Evolutionary conservation across 2,329 filamentous ascomycete species (phyloP), one percentile per base, ranked within the genome.

Genomic region (Xylaria polymorpha): DNA sequence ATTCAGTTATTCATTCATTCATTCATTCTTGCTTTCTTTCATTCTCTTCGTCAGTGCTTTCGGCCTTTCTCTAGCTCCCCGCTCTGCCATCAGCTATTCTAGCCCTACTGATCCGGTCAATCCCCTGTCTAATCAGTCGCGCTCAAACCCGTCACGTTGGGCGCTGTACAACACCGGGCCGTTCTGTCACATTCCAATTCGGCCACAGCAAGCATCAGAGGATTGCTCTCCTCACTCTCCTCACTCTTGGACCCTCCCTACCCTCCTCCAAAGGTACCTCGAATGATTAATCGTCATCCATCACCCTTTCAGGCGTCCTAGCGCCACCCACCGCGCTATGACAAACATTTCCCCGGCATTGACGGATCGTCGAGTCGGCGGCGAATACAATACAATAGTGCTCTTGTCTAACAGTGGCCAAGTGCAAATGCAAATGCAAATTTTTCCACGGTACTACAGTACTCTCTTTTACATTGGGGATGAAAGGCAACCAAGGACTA

Each of bases 101-200:
- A 18, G 32, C 25, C 59, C 58, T 59, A 48, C 35, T 50, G 29
- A 43, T 43, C 59, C 44, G 44, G 50, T 55, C 60, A 55, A 48
- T 58, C 20, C 15, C 25, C 22, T 50, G 22, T 39, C 20, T 22
- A n/a, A 55, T 44, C 44, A 51, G 32, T 43, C 20, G 51, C 37
- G 20, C 15, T 43, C 25, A 20, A 43, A 20, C 46, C 44, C 37
- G 32, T 65, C 41, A 41, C 25, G 20, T 37, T 46, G 37, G 46
- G 39, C 29, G 55, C 39, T 41, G 61, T 68, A 48, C 65, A 44
- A 64, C 65, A 14, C 32, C 44, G 55, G 22, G 22, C 37, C 22
- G 20, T 48, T 48, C 60, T 46, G 46, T 64, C 60, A 59, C 55
- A 59, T 58, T 59, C 53, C 37, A 20, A 59, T 59, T 44, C 37